Evolutionary conservation across 805 yeast genomes (phyloP), one percentile per base, ranked within the genome.

Genomic region (Maudiozyma saulgeensis): DNA sequence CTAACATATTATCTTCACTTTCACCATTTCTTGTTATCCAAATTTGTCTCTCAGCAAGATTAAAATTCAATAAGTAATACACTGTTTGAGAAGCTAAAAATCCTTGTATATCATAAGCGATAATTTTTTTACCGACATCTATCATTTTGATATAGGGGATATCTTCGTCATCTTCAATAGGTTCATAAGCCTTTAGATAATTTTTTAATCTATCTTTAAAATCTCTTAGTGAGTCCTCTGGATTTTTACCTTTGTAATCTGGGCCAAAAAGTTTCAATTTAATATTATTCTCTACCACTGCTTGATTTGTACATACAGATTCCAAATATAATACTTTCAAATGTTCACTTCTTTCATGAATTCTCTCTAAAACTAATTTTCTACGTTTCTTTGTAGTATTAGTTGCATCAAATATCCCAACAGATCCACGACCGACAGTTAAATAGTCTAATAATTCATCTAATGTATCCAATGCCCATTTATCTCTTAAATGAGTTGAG

Each of bases 11-110:
- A 62, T 89, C 96, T 34, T 77, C 76, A 55, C 90, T 81, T 68
- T 91, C 98, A 46, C 99, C 99, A 61, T 90, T 96, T 53, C 99
- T 78, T 1, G 97, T 83, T 53, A 91, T 84, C 89, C 96, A 91
- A 46, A 91, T 89, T 64, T 90, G 95, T 52, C 97, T 76, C 63
- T 87, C 93, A 50, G 84, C 78, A 41, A 91, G 73, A 63, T 93
- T 91, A 77, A 91, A 91, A 59, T 88, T 88, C 53, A 91, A 73
- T 54, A 91, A 70, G 70, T 88, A 93, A 63, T 88, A 91, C 37
- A 90, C 87, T 1, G 96, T 86, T 62, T 93, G 98, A 2, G 96
- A 89, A 0, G 96, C 91, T 47, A 91, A 70, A 60, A 88, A 93
- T 5, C 86, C 86, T 59, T 87, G 87, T 50, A 91, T 86, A 61